phyloP scores from a whole-genome alignment of 2,329 filamentous ascomycete species.

The Alternaria tenuissima region DNA sequence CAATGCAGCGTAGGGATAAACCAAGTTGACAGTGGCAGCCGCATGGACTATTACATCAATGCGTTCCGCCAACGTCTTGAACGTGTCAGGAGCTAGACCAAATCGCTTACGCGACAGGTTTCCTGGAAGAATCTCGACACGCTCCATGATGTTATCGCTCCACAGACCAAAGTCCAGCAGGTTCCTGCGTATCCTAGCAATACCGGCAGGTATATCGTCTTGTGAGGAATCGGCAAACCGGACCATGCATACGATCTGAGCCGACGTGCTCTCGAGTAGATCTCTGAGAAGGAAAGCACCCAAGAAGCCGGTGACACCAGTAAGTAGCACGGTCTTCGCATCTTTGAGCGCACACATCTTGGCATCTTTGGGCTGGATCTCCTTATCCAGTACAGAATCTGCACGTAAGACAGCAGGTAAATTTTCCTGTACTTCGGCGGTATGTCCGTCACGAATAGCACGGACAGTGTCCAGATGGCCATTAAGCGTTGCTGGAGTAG shows the following conservation, averaged over 20 bases:
- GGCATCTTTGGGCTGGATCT: conserved; percentile 67
- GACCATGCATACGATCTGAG: conserved; percentile 75
- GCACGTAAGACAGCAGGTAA: conserved; percentile 73
- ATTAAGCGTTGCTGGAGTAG: conserved; percentile 73
- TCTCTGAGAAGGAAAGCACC: conserved; percentile 77
- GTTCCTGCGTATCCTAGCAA: conserved; percentile 77
- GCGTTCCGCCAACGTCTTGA: conserved; percentile 69
- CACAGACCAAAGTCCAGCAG: conserved; percentile 80
- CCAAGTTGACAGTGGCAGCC: conserved; percentile 75
- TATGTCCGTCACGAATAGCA: conserved; percentile 74
- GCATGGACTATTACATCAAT: conserved; percentile 80
- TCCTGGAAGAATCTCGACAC: conserved; percentile 77
- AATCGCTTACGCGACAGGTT: conserved; percentile 74
- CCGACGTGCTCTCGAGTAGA: conserved; percentile 72
- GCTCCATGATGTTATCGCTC: conserved; percentile 79
- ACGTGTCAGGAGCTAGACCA: conserved; percentile 71
- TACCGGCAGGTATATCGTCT: conserved; percentile 70
- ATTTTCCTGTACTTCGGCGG: conserved; percentile 77
- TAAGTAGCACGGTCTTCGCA: conserved; percentile 74
- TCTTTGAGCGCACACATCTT: conserved; percentile 68
- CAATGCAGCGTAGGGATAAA: conserved; percentile 81
- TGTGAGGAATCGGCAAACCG: conserved; percentile 73
- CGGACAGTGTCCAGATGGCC: conserved; percentile 77
- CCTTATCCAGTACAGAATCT: conserved; percentile 72
- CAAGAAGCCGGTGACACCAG: conserved; percentile 78